Percentiles rank a stretch among this genome's conserved stretches.
Evolutionary conservation across 1,139 yeast species (phyloP).

Genomic region (Diutina pseudorugosa): DNA sequence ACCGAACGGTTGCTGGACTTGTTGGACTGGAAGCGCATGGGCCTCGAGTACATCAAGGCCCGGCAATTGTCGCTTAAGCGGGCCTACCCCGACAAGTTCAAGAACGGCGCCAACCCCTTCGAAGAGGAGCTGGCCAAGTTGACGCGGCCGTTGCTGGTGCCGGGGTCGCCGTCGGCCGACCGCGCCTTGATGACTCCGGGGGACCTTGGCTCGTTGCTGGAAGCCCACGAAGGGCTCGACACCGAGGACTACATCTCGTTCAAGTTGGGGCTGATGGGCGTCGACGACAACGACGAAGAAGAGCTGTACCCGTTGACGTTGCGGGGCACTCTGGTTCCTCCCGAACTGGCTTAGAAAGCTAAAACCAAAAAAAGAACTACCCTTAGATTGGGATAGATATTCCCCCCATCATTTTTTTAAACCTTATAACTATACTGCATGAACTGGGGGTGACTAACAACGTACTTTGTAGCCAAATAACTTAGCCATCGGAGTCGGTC

Average conservation of each 20-base stretch:
- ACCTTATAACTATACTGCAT: not conserved
- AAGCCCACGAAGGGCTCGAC: conserved; percentile 59
- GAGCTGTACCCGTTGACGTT: conserved; percentile 30
- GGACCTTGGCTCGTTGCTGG: conserved; percentile 92
- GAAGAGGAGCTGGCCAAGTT: conserved; percentile 48
- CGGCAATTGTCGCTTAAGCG: conserved; percentile 84
- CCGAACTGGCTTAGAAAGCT: conserved; percentile 8
- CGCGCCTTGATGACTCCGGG: conserved; percentile 89
- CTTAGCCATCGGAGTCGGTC: too few species aligned
- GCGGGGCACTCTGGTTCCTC: conserved; percentile 34
- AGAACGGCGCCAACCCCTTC: conserved; percentile 52
- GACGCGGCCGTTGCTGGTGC: conserved; percentile 86
- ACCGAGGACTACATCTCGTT: conserved; percentile 78
- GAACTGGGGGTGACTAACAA: not conserved
- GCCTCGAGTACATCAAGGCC: conserved; percentile 90
- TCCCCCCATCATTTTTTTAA: too few species aligned
- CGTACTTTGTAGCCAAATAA: not conserved
- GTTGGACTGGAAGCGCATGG: conserved; percentile 97
- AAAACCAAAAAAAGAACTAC: too few species aligned
- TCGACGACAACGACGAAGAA: conserved; percentile 24
- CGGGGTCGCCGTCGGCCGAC: conserved; percentile 75
- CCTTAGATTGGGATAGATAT: too few species aligned
- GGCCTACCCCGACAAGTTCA: conserved; percentile 84
- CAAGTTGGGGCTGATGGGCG: conserved; percentile 45
- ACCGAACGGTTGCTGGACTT: conserved; percentile 89